Percentiles rank a stretch among this genome's conserved stretches.
These are phyloP conservation scores for Thelonectria olida DNA, from an alignment of 2,329 filamentous ascomycete genomes.

Conservation along the genomic window DNA sequence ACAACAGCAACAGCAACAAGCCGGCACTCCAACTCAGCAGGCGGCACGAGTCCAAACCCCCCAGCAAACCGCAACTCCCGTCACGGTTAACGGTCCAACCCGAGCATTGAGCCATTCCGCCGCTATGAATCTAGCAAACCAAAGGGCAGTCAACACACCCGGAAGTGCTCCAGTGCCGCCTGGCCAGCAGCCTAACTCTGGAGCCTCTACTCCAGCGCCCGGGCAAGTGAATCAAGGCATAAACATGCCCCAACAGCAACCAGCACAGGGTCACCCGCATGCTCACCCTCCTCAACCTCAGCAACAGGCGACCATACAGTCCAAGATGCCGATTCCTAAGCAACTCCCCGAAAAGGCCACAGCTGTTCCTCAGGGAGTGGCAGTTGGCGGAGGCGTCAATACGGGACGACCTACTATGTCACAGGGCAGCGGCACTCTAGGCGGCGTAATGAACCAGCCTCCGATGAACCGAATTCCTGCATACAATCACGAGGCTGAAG, in stretches of 20 bases:
- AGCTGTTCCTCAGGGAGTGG: constrained; percentile 76
- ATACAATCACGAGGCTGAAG: constrained; percentile 90
- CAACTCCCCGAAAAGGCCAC: constrained; percentile 74
- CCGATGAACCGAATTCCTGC: constrained; percentile 82
- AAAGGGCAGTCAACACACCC: constrained; percentile 49
- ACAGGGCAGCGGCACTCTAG: constrained; percentile 78
- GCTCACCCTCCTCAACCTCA: constrained; percentile 57
- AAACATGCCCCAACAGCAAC: constrained; percentile 41
- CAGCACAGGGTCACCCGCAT: constrained; percentile 55
- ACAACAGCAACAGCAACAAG: constrained; percentile 51
- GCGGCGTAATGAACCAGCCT: constrained; percentile 88
- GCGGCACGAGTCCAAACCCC: constrained; percentile 60
- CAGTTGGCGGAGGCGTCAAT: constrained; percentile 69
- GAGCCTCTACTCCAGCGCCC: constrained; percentile 42
- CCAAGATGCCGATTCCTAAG: constrained; percentile 86
- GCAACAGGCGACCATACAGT: constrained; percentile 53
- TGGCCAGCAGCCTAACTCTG: constrained; percentile 43
- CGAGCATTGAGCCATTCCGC: constrained; percentile 59
- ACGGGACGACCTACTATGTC: constrained; percentile 83
- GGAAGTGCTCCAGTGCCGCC: constrained; percentile 42
- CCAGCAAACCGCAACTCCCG: constrained; percentile 56
- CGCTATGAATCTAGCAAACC: constrained; percentile 60
- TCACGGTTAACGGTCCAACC: constrained; percentile 48
- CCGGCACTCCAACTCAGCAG: constrained; percentile 59
- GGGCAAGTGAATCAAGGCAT: constrained; percentile 44